These are phyloP conservation scores for Evernia prunastri DNA, from an alignment of 495 filamentous ascomycete species.

Conservation along the genomic window DNA sequence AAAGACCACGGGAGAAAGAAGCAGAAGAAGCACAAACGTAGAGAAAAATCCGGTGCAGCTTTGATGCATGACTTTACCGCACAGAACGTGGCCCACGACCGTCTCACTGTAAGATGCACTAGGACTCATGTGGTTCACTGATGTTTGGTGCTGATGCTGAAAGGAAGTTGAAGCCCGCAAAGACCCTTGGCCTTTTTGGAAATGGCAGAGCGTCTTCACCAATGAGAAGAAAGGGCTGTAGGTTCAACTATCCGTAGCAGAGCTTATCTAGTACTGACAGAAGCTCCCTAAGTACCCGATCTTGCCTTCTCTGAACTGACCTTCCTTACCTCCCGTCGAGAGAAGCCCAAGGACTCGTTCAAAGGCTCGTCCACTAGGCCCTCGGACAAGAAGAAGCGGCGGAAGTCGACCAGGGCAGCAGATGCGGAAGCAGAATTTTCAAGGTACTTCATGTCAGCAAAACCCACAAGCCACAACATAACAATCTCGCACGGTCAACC, in stretches of 20 bases:
- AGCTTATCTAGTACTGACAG: not conserved
- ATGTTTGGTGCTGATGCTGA: slow-evolving; percentile 18
- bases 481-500: not conserved
- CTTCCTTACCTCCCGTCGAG: slow-evolving; percentile 46
- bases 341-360: slow-evolving; percentile 12
- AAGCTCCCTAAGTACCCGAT: slow-evolving; percentile 46
- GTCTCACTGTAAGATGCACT: slow-evolving; percentile 53
- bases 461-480: not conserved
- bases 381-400: slow-evolving; percentile 8
- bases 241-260: slow-evolving; percentile 18
- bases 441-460: slow-evolving; percentile 24
- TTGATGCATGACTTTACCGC: slow-evolving; percentile 59
- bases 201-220: slow-evolving; percentile 62
- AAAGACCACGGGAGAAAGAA: slow-evolving; percentile 34
- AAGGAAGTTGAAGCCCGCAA: slow-evolving; percentile 45
- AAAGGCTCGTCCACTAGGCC: not conserved
- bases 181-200: slow-evolving; percentile 58
- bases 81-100: slow-evolving; percentile 53
- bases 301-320: slow-evolving; percentile 62
- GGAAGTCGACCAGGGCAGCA: slow-evolving; percentile 14
- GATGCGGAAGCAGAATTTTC: slow-evolving; percentile 25
- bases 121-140: not conserved
- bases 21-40: slow-evolving; percentile 37
- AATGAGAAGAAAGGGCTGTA: slow-evolving; percentile 42
- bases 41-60: slow-evolving; percentile 38